Conservation (phyloP, 2,329 filamentous ascomycete species). For the Fusarium sarcochroum region DNA sequence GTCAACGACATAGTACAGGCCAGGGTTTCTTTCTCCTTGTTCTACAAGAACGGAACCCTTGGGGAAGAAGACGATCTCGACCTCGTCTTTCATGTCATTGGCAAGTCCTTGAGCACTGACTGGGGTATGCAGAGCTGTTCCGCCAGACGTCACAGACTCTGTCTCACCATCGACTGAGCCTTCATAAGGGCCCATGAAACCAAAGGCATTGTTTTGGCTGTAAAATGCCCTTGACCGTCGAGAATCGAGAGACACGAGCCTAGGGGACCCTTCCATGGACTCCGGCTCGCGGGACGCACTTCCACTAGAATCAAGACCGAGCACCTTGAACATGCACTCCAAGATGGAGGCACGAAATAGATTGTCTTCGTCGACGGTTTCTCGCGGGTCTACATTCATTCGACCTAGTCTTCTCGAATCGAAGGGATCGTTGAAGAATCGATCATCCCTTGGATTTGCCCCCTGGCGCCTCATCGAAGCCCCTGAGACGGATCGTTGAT, state of each 20-base stretch:
- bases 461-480: slow-evolving; percentile 53
- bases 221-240: slow-evolving; percentile 84
- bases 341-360: slow-evolving; percentile 91
- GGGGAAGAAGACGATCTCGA: slow-evolving; percentile 98
- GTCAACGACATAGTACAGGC: slow-evolving; percentile 97
- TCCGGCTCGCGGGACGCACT: slow-evolving; percentile 75
- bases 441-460: slow-evolving; percentile 64
- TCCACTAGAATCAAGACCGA: slow-evolving; percentile 81
- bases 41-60: slow-evolving; percentile 95
- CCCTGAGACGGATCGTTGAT: slow-evolving; percentile 33
- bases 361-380: slow-evolving; percentile 88
- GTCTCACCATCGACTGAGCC: slow-evolving; percentile 82
- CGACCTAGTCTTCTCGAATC: slow-evolving; percentile 64
- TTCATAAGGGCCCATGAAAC: slow-evolving; percentile 89
- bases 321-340: slow-evolving; percentile 95
- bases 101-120: slow-evolving; percentile 76
- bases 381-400: slow-evolving; percentile 75
- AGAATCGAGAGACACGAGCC: slow-evolving; percentile 86
- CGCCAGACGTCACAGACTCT: slow-evolving; percentile 84
- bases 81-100: slow-evolving; percentile 88
- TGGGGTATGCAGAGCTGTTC: slow-evolving; percentile 71
- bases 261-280: slow-evolving; percentile 88
- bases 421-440: slow-evolving; percentile 70
- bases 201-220: slow-evolving; percentile 81
- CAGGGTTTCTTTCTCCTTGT: slow-evolving; percentile 96